Base-by-base conservation (phyloP, 257 asterid species). In the Ligustrum vulgare region DNA sequence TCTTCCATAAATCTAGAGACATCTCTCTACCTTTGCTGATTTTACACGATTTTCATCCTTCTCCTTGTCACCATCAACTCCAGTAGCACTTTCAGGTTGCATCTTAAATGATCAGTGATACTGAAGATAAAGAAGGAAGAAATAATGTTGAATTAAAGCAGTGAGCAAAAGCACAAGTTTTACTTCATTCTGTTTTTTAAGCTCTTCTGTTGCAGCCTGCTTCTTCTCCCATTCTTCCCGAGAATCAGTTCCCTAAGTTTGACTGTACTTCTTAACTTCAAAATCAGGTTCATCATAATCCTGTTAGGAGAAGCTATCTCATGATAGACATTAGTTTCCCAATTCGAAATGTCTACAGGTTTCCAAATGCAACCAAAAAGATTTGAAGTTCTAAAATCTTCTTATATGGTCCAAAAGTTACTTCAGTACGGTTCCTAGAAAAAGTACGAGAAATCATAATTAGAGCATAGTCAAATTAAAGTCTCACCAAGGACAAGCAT, bases 151-250 rank as follows among this genome's bases (percentile, higher is more conserved):
- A 68, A 78, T 34, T 15, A 71, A 68, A 72, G 20, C 25, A 51
- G 62, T 6, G 74, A 64, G 51, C 13, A 34, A 58, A 75, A 72
- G 80, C 68, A 80, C 41, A 45, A 79, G 43, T 79, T 78, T 84
- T 81, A 87, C 99, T 11, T 93, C 98, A 81, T 88, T 89, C 82
- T 41, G 77, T 77, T 81, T 90, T 45, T 82, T 94, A 32, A 87
- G 92, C 77, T 92, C 89, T 15, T 89, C 97, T 78, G 86, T 86
- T 86, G 89, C 96, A 39, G 96, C 90, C 83, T 89, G 98, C 70
- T 88, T 91, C 84, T 88, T 92, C 81, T 92, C 98, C 98, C 89
- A 92, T 78, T 92, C 99, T 76, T 87, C 96, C 79, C 86, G 91
- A 71, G 16, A 45, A 45, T 12, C 36, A 64, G 69, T 72, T 47